phyloP scores from a whole-genome alignment of 2,329 filamentous ascomycete species.

The Phialocephala subalpina region DNA sequence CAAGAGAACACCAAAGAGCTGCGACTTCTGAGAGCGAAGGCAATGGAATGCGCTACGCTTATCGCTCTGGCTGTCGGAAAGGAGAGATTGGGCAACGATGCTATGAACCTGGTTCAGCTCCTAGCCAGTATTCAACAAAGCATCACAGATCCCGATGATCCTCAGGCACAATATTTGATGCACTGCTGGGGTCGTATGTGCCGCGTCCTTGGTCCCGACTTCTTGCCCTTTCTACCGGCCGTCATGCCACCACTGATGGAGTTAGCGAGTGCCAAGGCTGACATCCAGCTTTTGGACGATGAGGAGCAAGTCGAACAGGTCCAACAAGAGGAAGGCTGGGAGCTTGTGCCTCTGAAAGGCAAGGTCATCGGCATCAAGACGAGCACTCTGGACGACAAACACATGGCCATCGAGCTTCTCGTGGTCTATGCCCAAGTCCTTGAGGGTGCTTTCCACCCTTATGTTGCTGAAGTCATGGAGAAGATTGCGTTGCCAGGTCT shows the following conservation, averaged over 20 bases:
- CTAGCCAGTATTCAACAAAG: constrained; percentile 86
- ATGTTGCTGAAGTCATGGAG: constrained; percentile 92
- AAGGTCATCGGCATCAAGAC: constrained; percentile 99
- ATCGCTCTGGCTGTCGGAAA: constrained; percentile 96
- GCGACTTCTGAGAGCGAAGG: constrained; percentile 89
- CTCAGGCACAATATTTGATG: constrained; percentile 94
- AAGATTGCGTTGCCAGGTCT: constrained; percentile 94
- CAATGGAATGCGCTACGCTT: constrained; percentile 98
- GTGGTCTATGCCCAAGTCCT: constrained; percentile 97
- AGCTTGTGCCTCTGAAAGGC: constrained; percentile 93
- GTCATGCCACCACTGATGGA: constrained; percentile 95
- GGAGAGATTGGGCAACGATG: constrained; percentile 88
- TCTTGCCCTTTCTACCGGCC: constrained; percentile 88
- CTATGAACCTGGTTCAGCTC: constrained; percentile 85
- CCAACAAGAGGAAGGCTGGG: constrained; percentile 96
- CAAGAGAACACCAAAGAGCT: constrained; percentile 95
- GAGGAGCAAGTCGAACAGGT: constrained; percentile 93
- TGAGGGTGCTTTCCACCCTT: constrained; percentile 91
- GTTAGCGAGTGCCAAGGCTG: constrained; percentile 92
- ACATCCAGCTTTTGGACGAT: constrained; percentile 94
- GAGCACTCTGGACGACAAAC: constrained; percentile 96
- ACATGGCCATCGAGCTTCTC: constrained; percentile 98
- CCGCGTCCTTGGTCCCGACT: constrained; percentile 87
- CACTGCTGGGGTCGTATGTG: constrained; percentile 99
- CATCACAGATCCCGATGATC: constrained; percentile 91